phyloP scores from a whole-genome alignment of 176 grass and related monocot species.

The Zizania latifolia region DNA sequence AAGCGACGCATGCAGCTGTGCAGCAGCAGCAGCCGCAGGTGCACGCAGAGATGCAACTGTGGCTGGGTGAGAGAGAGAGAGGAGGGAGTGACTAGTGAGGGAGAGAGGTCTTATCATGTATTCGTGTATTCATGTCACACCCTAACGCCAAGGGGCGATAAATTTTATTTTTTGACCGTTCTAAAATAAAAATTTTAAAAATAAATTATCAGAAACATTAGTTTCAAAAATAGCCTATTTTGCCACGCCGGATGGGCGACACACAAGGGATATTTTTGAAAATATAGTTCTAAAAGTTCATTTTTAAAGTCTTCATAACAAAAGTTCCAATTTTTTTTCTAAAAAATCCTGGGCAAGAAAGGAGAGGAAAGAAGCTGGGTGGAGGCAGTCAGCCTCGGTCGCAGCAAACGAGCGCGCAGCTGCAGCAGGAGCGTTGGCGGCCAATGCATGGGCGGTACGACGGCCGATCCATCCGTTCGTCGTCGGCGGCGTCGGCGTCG shows the following conservation, averaged over 20 bases:
- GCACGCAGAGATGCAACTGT: slow-evolving; percentile 29
- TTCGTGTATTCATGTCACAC: too few relatives aligned
- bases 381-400: neutral
- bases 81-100: neutral
- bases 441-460: slow-evolving; percentile 19
- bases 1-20: neutral
- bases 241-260: too few relatives aligned
- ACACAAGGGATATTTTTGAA: too few relatives aligned
- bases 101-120: slow-evolving; percentile 38
- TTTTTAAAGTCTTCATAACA: too few relatives aligned
- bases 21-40: neutral
- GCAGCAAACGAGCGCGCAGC: slow-evolving; percentile 6
- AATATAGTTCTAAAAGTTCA: too few relatives aligned
- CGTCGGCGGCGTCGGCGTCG: neutral
- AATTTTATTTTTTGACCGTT: too few relatives aligned
- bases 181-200: too few relatives aligned
- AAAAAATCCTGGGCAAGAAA: too few relatives aligned
- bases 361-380: neutral
- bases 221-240: too few relatives aligned
- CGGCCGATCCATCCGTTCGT: neutral
- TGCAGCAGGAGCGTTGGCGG: slow-evolving; percentile 18
- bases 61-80: neutral
- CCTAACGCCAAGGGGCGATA: too few relatives aligned
- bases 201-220: too few relatives aligned
- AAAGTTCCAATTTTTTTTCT: too few relatives aligned